Conservation (phyloP, 2,329 filamentous ascomycete species). For the Penicillium sp. region DNA sequence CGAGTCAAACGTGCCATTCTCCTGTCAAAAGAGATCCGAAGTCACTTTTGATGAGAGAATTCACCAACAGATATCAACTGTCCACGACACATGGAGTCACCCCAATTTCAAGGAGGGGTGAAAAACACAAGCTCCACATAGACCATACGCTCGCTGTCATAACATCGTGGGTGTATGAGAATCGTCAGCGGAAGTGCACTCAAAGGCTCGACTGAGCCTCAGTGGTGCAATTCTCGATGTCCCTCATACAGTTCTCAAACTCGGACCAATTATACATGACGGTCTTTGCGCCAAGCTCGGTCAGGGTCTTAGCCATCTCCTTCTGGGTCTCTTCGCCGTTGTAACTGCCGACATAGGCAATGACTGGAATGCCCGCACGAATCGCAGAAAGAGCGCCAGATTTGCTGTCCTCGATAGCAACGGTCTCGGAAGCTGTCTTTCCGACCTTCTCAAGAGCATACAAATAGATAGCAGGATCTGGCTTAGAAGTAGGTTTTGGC, state of each 20-base stretch:
- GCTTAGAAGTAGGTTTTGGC: conserved; percentile 79
- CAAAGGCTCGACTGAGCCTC: conserved; percentile 21
- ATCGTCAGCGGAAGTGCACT: conserved; percentile 1
- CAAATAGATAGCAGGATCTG: conserved; percentile 84
- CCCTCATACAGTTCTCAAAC: conserved; percentile 44
- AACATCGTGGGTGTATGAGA: conserved; percentile 26
- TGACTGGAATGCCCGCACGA: conserved; percentile 73
- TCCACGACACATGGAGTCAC: not conserved
- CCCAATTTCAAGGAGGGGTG: not conserved
- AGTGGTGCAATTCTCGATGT: conserved; percentile 38
- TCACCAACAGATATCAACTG: conserved; percentile 1
- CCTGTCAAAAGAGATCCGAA: not conserved
- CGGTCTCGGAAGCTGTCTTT: conserved; percentile 67
- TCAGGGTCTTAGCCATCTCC: conserved; percentile 64
- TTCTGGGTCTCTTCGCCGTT: conserved; percentile 56
- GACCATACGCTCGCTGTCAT: conserved; percentile 36
- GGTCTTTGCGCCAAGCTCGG: conserved; percentile 60
- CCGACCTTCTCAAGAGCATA: conserved; percentile 72
- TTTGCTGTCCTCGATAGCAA: conserved; percentile 87
- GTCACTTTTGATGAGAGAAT: not conserved
- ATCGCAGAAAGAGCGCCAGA: conserved; percentile 75
- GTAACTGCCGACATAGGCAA: conserved; percentile 85
- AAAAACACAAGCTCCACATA: conserved; percentile 23
- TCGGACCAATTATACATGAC: conserved; percentile 57
- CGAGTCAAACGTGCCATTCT: not conserved